Evolutionary conservation across 23 red algal genomes (phyloP).

Genomic region (Pyropia yezoensis): DNA sequence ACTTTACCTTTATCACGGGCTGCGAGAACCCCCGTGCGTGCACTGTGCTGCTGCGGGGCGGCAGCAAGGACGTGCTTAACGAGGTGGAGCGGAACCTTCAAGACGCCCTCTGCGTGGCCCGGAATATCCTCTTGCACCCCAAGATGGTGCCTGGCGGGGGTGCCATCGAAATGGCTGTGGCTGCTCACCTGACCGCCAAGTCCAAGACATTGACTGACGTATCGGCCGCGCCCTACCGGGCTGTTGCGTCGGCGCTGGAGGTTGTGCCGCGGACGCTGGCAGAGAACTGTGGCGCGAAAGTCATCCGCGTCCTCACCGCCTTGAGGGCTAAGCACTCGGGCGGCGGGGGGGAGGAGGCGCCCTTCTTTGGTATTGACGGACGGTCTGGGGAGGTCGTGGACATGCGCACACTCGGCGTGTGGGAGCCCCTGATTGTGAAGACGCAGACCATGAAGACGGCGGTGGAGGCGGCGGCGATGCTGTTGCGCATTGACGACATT

Average conservation of each 20-base stretch:
- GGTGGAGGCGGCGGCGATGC: slow-evolving; percentile 88
- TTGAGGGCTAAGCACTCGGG: slow-evolving; percentile 74
- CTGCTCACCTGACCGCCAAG: slow-evolving; percentile 53
- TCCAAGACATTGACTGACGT: slow-evolving; percentile 77
- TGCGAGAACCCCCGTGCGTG: slow-evolving; percentile 83
- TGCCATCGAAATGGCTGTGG: slow-evolving; percentile 92
- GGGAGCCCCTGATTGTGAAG: slow-evolving; percentile 88
- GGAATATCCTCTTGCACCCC: slow-evolving; percentile 65
- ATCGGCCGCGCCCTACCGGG: slow-evolving; percentile 74
- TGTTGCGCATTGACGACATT: slow-evolving; percentile 97
- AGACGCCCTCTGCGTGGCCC: slow-evolving; percentile 81
- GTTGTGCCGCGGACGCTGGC: slow-evolving; percentile 93
- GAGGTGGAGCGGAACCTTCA: slow-evolving; percentile 96
- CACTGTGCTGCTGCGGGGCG: slow-evolving; percentile 86
- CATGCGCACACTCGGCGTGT: slow-evolving; percentile 64
- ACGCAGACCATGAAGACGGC: slow-evolving; percentile 95
- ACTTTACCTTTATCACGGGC: slow-evolving; percentile 84
- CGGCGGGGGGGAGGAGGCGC: slow-evolving; percentile 17
- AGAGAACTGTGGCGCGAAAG: slow-evolving; percentile 95
- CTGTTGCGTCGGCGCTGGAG: slow-evolving; percentile 87
- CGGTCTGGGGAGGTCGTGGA: slow-evolving; percentile 72
- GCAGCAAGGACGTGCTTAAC: slow-evolving; percentile 92
- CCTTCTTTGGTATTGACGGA: slow-evolving; percentile 87
- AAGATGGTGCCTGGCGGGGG: slow-evolving; percentile 92
- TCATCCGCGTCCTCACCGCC: slow-evolving; percentile 80